Base-by-base conservation (phyloP, 495 filamentous ascomycete species). In the Penicillium paradoxum region DNA sequence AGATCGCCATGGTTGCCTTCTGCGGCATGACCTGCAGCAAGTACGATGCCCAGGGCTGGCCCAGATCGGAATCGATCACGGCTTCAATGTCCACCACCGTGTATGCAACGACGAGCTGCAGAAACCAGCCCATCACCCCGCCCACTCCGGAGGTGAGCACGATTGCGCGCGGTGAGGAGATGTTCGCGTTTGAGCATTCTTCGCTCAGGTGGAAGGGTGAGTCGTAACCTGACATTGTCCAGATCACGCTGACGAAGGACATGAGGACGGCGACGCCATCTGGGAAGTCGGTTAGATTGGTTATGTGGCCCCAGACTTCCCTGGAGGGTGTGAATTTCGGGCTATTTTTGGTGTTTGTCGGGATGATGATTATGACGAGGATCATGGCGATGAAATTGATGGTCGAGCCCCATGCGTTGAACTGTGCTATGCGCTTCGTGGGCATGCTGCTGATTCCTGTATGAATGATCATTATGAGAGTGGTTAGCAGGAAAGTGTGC, bases 51-150 rank as follows among this genome's bases (percentile, higher is more conserved):
- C 84, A 91, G 6, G 87, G 87, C 64, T 90, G 86, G 13, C 85
- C 87, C 17, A 90, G 73, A 14, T 83, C 77, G 14, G 83, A 86
- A 15, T 74, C 63, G 2, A 90, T 69, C 15, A 83, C 82, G 15
- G 59, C 73, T 4, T 71, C 67, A 57, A 91, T 86, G 55, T 88
- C 84, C 25, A 81, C 62, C 19, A 91, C 84, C 4, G 87, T 90
- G 64, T 90, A 91, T n/a, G 86, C 87, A 43, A 90, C 86, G 4
- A 90, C 83, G 1, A 89, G 73, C 66, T 90, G 87, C 19, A 91
- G 68, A 57, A 88, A 81, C 82, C 87, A 91, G 50, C 87, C 87
- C 33, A 86, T 73, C 2, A 88, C 50, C 11, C 87, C 87, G 6
- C 87, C 87, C 13, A 85, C 70, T 1, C 69, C 81, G 7, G 80